Evolutionary conservation across 1,139 yeast species (phyloP), one percentile per base, ranked within the genome.

Genomic region (Yamadazyma triangularis): DNA sequence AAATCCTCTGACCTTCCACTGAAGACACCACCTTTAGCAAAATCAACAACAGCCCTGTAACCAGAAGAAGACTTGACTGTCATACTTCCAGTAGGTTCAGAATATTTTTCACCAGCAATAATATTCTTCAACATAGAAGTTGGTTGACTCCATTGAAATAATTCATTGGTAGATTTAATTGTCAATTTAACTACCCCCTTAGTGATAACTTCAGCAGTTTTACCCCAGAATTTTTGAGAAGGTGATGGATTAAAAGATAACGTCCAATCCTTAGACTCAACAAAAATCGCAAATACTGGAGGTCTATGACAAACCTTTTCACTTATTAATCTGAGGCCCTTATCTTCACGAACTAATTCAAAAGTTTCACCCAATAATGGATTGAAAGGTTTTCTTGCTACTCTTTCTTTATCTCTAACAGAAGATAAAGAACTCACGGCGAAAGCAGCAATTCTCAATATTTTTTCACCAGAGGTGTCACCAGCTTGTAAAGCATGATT

Each of bases 141-240:
- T 8, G 98, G 96, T 44, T 82, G 91, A 13, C 64, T 54, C 91
- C 95, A 91, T 38, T 77, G 74, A 50, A 78, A 85, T 4, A 70
- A 67, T 47, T 85, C 95, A 4, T 89, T 89, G 0, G 84, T 70
- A 8, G 58, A 38, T 48, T 71, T 75, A 28, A 79, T 64, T 2
- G 69, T 65, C 30, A 88, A 63, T 29, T 70, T 70, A 4, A 81
- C 63, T 10, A 61, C 61, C 24, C 98, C 98, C 31, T 73, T 77
- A 40, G 87, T 86, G 29, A 74, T 73, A 36, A 91, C 65, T 54
- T 91, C 97, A 10, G 87, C 77, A 25, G 88, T 81, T 58, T 91
- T 91, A 31, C 97, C 97, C 95, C 96, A 91, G 48, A 86, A 87
- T 53, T 87, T 88, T 48, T 89, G 96, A 19, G 77, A 73, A 0